These are phyloP conservation scores for Bullera alba DNA, from an alignment of 768 basidiomycete genomes.

Conservation along the genomic window DNA sequence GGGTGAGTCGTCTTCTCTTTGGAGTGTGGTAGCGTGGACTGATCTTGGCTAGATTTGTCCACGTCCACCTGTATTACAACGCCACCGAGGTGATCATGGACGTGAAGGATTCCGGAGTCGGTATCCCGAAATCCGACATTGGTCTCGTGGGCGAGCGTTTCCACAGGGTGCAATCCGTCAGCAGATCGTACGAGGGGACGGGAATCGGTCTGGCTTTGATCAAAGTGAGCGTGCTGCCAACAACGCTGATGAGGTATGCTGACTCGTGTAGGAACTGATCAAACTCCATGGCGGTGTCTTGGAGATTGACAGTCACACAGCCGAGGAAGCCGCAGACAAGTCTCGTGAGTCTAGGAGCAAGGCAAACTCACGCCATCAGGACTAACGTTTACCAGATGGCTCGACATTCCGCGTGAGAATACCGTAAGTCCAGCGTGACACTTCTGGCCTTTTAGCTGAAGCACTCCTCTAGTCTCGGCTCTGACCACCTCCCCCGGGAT, in stretches of 20 bases:
- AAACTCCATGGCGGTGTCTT: slow-evolving; percentile 46
- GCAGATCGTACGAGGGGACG: slow-evolving; percentile 47
- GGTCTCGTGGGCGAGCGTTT: slow-evolving; percentile 46
- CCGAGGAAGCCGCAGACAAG: slow-evolving; percentile 33
- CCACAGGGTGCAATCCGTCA: slow-evolving; percentile 45
- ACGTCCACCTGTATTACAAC: slow-evolving; percentile 30
- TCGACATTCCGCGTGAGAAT: slow-evolving; percentile 45
- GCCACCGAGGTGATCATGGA: slow-evolving; percentile 29
- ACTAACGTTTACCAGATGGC: slow-evolving; percentile 29
- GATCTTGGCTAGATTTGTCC: slow-evolving; percentile 39
- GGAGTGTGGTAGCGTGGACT: not conserved
- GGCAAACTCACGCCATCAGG: too few species aligned
- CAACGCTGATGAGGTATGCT: not conserved
- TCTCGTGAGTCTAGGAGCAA: slow-evolving; percentile 16
- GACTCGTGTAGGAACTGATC: slow-evolving; percentile 42
- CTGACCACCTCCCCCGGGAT: slow-evolving; percentile 42
- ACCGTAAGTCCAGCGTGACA: slow-evolving; percentile 21
- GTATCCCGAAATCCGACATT: slow-evolving; percentile 45
- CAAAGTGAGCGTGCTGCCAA: slow-evolving; percentile 25
- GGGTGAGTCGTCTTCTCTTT: not conserved
- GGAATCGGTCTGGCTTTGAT: slow-evolving; percentile 47
- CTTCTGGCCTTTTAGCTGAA: not conserved
- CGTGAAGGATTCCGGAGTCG: slow-evolving; percentile 46
- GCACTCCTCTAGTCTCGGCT: slow-evolving; percentile 26
- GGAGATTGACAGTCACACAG: slow-evolving; percentile 38